Evolutionary conservation across 2,329 filamentous ascomycete genomes (phyloP), one percentile per base, ranked within the genome.

Genomic region (Curvularia sp.): DNA sequence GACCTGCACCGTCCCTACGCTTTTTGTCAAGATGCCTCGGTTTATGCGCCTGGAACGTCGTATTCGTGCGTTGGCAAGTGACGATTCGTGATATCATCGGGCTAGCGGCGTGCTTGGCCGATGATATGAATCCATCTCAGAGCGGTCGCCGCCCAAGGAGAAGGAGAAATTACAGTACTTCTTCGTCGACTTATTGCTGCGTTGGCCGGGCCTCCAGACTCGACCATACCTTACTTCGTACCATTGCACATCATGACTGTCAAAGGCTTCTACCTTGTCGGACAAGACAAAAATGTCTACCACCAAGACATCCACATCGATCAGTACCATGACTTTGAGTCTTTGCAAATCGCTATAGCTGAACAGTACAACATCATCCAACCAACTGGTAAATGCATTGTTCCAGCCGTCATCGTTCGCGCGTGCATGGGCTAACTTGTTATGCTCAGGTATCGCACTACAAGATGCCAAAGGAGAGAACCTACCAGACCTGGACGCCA

Each of bases 331-430:
- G 59, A 64, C 34, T 64, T 64, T 13, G 59, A 59, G 32, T 56
- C 61, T n/a, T 15, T 64, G 30, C 61, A 64, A 30, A 39, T 64
- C 21, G 53, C 61, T 30, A 46, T 64, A 49, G 61, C 61, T 18
- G 61, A 64, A 27, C 61, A 64, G 5, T 64, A 60, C 30, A 64
- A 64, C 25, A 62, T 64, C 10, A 62, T 64, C 3, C 50, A 57
- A 4, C 34, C 61, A 15, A 55, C 55, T 27, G 47, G 60, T 58
- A 49, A n/a, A 43, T 21, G 38, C 5, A 25, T 7, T 13, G 23
- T 19, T 21, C 2, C 2, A 5, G 9, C 4, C 3, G 8, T 6
- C 5, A 3, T 13, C 15, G 10, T 27, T 54, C n/a, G 3, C 3
- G 3, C 2, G 5, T 10, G 27, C 25, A 4, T 28, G 3, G 12